Evolutionary conservation across 495 filamentous ascomycete genomes (phyloP).

Genomic region (Penicillium ochrochloron): DNA sequence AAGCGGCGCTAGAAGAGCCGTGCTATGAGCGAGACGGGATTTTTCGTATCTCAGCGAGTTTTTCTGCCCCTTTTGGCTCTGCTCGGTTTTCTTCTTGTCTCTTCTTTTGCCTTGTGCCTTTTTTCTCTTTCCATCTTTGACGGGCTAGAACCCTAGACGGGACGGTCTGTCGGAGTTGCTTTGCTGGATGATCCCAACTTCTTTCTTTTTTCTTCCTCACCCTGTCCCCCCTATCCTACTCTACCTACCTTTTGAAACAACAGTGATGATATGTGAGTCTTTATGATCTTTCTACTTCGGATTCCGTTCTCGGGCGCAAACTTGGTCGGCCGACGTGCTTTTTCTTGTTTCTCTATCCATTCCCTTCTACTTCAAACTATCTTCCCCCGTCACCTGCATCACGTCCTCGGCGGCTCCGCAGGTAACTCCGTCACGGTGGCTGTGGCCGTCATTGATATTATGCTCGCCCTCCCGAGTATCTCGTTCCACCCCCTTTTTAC

Average conservation of each 20-base stretch:
- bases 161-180: slow-evolving; percentile 15
- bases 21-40: slow-evolving; percentile 11
- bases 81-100: background rate
- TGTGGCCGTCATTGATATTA: background rate
- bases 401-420: background rate
- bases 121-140: slow-evolving; percentile 5
- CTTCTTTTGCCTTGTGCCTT: slow-evolving; percentile 6
- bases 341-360: background rate
- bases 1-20: slow-evolving; percentile 68
- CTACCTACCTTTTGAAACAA: background rate
- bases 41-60: slow-evolving; percentile 13
- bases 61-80: slow-evolving; percentile 14
- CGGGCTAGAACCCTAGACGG: slow-evolving; percentile 21
- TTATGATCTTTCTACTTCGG: slow-evolving; percentile 30
- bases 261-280: slow-evolving; percentile 22
- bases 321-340: slow-evolving; percentile 23
- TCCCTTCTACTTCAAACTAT: background rate
- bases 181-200: slow-evolving; percentile 13
- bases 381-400: background rate
- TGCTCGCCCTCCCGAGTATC: background rate
- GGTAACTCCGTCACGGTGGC: background rate
- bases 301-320: slow-evolving; percentile 18
- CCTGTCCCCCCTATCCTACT: background rate
- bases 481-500: background rate
- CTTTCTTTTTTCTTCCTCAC: background rate